Evolutionary conservation across 306 rosid genomes (phyloP).

Genomic region (Citrullus amarus): DNA sequence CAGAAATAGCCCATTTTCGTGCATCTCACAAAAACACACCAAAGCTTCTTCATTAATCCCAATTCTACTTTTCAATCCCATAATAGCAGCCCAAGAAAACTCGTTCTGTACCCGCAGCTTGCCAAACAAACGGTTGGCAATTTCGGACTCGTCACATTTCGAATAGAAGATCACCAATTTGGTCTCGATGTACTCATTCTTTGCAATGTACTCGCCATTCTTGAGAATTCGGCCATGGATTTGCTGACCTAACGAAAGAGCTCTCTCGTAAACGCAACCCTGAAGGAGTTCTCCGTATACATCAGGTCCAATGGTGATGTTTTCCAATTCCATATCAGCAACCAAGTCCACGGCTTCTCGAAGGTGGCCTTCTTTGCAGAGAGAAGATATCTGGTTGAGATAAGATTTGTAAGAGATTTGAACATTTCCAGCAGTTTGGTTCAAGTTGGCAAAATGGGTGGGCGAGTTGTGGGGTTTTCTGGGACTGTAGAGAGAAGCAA

Average conservation of each 20-base stretch:
- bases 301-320: slow-evolving; percentile 27
- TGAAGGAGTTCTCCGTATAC: slow-evolving; percentile 66
- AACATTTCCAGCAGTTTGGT: slow-evolving; percentile 5
- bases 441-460: slow-evolving; percentile 17
- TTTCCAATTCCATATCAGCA: slow-evolving; percentile 20
- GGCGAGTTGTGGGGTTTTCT: slow-evolving; percentile 10
- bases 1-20: slow-evolving; percentile 30
- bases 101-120: slow-evolving; percentile 25
- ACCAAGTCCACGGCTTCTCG: slow-evolving; percentile 33
- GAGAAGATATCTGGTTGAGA: slow-evolving; percentile 27
- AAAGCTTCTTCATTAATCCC: slow-evolving; percentile 42
- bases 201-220: slow-evolving; percentile 22
- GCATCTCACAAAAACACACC: slow-evolving; percentile 38
- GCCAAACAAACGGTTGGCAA: slow-evolving; percentile 34
- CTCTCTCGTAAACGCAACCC: slow-evolving; percentile 60
- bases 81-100: slow-evolving; percentile 77
- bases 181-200: slow-evolving; percentile 44
- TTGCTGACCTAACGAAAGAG: slow-evolving; percentile 50
- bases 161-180: slow-evolving; percentile 69
- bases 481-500: slow-evolving; percentile 7
- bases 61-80: slow-evolving; percentile 47
- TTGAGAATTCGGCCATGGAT: slow-evolving; percentile 55
- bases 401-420: slow-evolving; percentile 22
- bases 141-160: slow-evolving; percentile 32
- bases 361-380: slow-evolving; percentile 45